Evolutionary conservation across 2,329 filamentous ascomycete species (phyloP), one percentile per base, ranked within the genome.

Genomic region (Emmonsiellopsis sp.): DNA sequence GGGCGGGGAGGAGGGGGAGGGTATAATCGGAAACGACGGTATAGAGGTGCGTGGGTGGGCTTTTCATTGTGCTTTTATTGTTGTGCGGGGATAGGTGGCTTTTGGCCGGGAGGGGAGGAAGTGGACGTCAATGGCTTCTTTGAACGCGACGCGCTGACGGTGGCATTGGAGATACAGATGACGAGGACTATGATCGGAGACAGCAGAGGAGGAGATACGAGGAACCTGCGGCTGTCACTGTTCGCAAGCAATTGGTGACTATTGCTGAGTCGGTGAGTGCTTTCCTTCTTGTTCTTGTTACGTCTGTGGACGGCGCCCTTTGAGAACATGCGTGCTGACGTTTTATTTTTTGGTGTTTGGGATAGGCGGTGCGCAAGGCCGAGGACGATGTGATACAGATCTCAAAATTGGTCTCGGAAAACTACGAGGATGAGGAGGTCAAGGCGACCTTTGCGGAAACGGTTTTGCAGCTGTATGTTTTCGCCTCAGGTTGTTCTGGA

Each of bases 341-440:
- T 52, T 52, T 41, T 54, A 11, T 55, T 45, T 31, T 55, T 15
- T 47, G 31, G 10, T 11, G 42, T 53, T 8, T 32, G 13, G 34
- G 34, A 13, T 54, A 77, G 63, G 85, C 87, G 54, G 76, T 90
- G 63, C 84, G 86, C 62, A 81, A 83, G 63, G 87, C 86, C 68
- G 83, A 90, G 64, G 88, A 94, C 61, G 88, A 93, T 67, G 83
- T 89, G 38, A 77, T 80, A 54, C 78, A 79, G 50, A 85, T 94
- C 62, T 88, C 87, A 34, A 87, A 85, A 63, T 80, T 85, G 48
- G 81, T 95, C 13, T 79, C 85, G 34, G 89, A 95, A 44, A 86
- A 94, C 70, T 87, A 86, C 66, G 90, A 94, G n/a, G 87, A 94
- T 65, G 83, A 85, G 61, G 86, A 90, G 61, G 74, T 95, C 52